phyloP scores from a whole-genome alignment of 2,329 filamentous ascomycete genomes.

The Trichoderma simmonsii region DNA sequence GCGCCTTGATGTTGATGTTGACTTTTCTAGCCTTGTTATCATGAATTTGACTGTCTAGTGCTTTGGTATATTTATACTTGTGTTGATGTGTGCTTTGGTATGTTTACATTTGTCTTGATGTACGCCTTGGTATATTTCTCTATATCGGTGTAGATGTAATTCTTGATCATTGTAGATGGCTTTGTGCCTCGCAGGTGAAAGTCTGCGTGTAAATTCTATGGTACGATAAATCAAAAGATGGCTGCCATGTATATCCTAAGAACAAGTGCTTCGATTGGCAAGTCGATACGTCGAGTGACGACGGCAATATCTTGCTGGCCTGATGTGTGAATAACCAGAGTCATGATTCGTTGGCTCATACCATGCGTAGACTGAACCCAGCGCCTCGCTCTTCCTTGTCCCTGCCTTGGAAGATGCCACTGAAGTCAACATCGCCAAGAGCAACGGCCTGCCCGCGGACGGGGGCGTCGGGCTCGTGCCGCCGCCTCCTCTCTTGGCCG shows the following conservation, averaged over 20 bases:
- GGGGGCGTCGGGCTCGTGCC: constrained; percentile 76
- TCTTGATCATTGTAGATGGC: neutral
- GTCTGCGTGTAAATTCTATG: neutral
- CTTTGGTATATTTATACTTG: no score
- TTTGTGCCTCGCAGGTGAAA: neutral
- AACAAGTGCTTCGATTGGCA: neutral
- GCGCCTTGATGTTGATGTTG: constrained; percentile 4
- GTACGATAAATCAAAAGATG: neutral
- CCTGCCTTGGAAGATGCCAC: constrained; percentile 66
- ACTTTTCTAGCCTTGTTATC: neutral
- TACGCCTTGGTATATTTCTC: no score
- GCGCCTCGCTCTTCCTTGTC: constrained; percentile 63
- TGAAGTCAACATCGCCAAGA: constrained; percentile 60
- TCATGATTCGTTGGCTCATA: constrained; percentile 24
- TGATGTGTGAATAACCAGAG: neutral
- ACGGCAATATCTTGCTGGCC: neutral
- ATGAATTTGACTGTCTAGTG: neutral
- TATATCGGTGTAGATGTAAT: neutral
- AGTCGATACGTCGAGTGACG: neutral
- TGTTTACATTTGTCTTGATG: neutral
- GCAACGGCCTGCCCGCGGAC: constrained; percentile 65
- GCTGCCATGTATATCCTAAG: neutral
- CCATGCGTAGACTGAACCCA: constrained; percentile 64
- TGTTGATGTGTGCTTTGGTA: no score
- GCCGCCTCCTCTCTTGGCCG: constrained; percentile 77